A percentile compares a stretch with the other conserved stretches of the same genome.
phyloP scores from a whole-genome alignment of 495 filamentous ascomycete species.

The Echria macrotheca region DNA sequence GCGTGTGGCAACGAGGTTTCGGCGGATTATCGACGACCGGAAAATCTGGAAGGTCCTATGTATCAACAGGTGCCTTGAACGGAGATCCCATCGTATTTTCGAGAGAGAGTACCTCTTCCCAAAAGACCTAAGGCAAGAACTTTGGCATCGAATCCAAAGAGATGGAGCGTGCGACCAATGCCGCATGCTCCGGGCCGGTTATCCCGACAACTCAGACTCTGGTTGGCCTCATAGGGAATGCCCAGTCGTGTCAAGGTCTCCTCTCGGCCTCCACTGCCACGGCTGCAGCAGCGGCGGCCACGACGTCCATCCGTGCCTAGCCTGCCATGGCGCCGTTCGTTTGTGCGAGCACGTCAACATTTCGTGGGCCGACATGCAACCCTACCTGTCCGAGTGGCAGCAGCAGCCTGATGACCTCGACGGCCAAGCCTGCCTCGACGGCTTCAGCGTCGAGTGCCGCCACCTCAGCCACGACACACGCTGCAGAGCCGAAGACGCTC shows the following conservation, averaged over 20 bases:
- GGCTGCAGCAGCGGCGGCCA: slow-evolving; percentile 7
- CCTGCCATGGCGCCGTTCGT: slow-evolving; percentile 16
- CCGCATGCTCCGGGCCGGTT: slow-evolving; percentile 5
- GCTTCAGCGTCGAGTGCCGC: slow-evolving; percentile 19
- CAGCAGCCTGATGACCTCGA: slow-evolving; percentile 2
- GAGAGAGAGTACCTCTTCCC: background rate
- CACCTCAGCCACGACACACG: slow-evolving; percentile 16
- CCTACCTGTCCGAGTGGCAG: slow-evolving; percentile 12
- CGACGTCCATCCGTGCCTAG: slow-evolving; percentile 13
- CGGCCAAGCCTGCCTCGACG: slow-evolving; percentile 15
- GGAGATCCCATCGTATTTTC: background rate
- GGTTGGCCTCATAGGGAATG: slow-evolving; percentile 18
- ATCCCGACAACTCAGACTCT: slow-evolving; percentile 2
- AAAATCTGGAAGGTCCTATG: slow-evolving; percentile 8
- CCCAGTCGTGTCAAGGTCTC: slow-evolving; percentile 3
- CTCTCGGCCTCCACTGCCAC: slow-evolving; percentile 12
- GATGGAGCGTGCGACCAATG: slow-evolving; percentile 16
- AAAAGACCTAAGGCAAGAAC: slow-evolving; percentile 3
- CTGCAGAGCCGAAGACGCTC: slow-evolving; percentile 10
- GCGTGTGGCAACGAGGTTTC: slow-evolving; percentile 10
- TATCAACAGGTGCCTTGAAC: background rate
- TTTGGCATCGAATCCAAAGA: slow-evolving; percentile 13
- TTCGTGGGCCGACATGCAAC: slow-evolving; percentile 16
- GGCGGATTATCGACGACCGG: slow-evolving; percentile 8
- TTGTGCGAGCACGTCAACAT: slow-evolving; percentile 22